Percentiles rank a stretch among this genome's conserved stretches.
Evolutionary conservation across 306 rosid genomes (phyloP).

Genomic region (Psophocarpus tetragonolobus): DNA sequence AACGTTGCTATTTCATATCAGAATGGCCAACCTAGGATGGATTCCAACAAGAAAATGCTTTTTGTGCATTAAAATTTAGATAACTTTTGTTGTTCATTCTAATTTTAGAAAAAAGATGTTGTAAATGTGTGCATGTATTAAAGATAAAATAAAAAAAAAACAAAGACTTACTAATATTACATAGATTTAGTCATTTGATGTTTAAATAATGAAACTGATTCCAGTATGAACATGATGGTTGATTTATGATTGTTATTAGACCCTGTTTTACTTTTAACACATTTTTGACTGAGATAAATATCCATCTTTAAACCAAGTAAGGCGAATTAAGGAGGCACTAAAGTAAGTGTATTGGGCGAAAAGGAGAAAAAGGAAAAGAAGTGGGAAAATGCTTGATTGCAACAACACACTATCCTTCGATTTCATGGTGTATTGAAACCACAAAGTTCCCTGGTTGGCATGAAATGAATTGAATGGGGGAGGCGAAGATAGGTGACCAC

Average conservation of each 20-base stretch:
- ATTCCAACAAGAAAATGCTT: neutral
- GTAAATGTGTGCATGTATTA: neutral
- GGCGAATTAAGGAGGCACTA: neutral
- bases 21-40: neutral
- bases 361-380: neutral
- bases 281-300: neutral
- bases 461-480: neutral
- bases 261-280: neutral
- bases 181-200: neutral
- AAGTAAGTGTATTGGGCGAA: neutral
- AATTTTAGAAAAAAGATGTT: neutral
- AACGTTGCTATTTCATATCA: neutral
- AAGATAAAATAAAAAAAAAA: too few species aligned
- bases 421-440: too few species aligned
- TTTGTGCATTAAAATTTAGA: neutral
- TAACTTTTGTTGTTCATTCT: neutral
- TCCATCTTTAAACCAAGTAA: neutral
- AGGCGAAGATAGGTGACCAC: slow-evolving; percentile 27
- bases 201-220: neutral
- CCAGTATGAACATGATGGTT: neutral
- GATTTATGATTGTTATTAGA: neutral
- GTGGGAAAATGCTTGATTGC: neutral
- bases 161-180: too few species aligned
- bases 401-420: neutral
- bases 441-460: too few species aligned